These are phyloP conservation scores for Noccaea bulbosa DNA, from an alignment of 345 rosid genomes.

Conservation along the genomic window DNA sequence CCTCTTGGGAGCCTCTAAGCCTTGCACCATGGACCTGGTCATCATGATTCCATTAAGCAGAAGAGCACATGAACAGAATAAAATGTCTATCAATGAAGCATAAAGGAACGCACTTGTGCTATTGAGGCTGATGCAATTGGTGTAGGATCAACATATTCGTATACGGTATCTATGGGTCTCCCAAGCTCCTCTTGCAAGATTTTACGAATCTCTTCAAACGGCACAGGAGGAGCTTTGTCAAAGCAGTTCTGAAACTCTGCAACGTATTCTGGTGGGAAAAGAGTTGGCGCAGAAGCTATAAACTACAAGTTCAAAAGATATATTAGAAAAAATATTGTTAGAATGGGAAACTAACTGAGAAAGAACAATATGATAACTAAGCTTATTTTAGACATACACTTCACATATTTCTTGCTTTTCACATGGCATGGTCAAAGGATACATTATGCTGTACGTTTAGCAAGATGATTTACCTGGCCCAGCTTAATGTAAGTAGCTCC, in stretches of 20 bases:
- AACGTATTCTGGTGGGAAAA: slow-evolving; percentile 89
- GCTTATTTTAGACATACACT: background rate
- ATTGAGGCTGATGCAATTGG: slow-evolving; percentile 98
- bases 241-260: slow-evolving; percentile 93
- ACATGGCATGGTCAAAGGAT: slow-evolving; percentile 10
- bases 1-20: slow-evolving; percentile 83
- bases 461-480: slow-evolving; percentile 68
- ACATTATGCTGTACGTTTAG: slow-evolving; percentile 18
- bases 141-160: slow-evolving; percentile 80
- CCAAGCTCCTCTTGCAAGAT: slow-evolving; percentile 86
- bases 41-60: slow-evolving; percentile 28
- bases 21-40: slow-evolving; percentile 90
- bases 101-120: slow-evolving; percentile 68
- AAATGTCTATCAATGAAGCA: background rate
- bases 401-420: background rate
- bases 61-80: slow-evolving; percentile 31
- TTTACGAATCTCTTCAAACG: slow-evolving; percentile 71
- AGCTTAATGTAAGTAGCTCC: slow-evolving; percentile 97
- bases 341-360: background rate
- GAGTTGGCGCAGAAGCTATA: slow-evolving; percentile 91
- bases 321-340: background rate
- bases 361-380: background rate
- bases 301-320: slow-evolving; percentile 52
- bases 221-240: slow-evolving; percentile 85
- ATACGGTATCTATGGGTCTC: slow-evolving; percentile 80